Conservation (phyloP, 2,329 filamentous ascomycete species). For the Penicillium expansum region DNA sequence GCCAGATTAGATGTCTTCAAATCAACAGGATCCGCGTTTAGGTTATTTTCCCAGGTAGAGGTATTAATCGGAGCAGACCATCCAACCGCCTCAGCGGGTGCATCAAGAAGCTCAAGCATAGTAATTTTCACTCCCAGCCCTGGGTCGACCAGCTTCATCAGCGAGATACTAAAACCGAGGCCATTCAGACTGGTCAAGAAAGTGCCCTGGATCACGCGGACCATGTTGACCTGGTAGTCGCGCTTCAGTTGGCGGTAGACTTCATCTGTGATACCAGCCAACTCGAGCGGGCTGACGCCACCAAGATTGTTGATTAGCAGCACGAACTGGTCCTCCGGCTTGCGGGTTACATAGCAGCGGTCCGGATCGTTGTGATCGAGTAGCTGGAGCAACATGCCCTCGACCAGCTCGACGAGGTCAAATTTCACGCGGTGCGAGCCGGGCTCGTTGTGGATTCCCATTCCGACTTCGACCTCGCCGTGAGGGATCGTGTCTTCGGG, state of each 20-base stretch:
- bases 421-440: conserved; percentile 53
- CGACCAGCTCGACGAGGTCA: conserved; percentile 51
- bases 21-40: conserved; percentile 43
- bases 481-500: conserved; percentile 52
- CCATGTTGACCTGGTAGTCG: conserved; percentile 59
- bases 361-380: conserved; percentile 62
- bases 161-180: conserved; percentile 66
- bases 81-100: conserved; percentile 64
- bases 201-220: conserved; percentile 62
- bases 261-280: conserved; percentile 66
- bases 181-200: conserved; percentile 73
- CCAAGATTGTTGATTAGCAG: conserved; percentile 69
- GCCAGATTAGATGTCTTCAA: conserved; percentile 42
- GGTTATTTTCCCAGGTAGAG: conserved; percentile 56
- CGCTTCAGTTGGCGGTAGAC: conserved; percentile 59
- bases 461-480: conserved; percentile 65
- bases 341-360: conserved; percentile 59
- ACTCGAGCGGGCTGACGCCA: conserved; percentile 64
- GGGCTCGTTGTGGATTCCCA: conserved; percentile 70
- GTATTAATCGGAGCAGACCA: conserved; percentile 62
- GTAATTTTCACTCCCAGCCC: conserved; percentile 54
- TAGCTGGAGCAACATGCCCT: conserved; percentile 64
- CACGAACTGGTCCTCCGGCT: conserved; percentile 59
- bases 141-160: conserved; percentile 62
- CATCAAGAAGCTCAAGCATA: conserved; percentile 65